A percentile compares a stretch with the other conserved stretches of the same genome.
Conservation (phyloP, 495 filamentous ascomycete genomes). For the Penicillium argentinense region DNA sequence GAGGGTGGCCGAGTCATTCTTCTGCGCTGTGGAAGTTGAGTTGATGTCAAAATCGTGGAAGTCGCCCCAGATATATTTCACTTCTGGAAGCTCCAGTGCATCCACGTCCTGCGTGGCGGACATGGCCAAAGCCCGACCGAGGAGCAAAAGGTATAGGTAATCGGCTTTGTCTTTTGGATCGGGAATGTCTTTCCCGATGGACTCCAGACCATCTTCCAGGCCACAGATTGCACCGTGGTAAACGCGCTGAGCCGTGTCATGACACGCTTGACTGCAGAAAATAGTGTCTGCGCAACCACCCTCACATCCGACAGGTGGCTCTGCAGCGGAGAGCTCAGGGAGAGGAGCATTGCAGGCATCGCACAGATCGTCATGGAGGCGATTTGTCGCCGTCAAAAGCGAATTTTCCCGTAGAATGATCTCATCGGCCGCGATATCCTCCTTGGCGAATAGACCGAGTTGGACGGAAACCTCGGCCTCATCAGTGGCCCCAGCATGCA, state of each 20-base stretch:
- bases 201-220: slow-evolving; percentile 68
- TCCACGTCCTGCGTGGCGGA: slow-evolving; percentile 77
- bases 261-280: slow-evolving; percentile 80
- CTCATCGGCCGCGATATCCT: slow-evolving; percentile 75
- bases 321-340: slow-evolving; percentile 54
- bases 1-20: slow-evolving; percentile 42
- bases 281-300: slow-evolving; percentile 74
- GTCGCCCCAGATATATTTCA: slow-evolving; percentile 96
- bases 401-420: slow-evolving; percentile 76
- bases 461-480: slow-evolving; percentile 55
- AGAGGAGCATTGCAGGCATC: slow-evolving; percentile 80
- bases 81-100: slow-evolving; percentile 77
- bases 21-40: neutral
- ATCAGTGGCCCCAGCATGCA: slow-evolving; percentile 46
- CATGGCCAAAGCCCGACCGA: slow-evolving; percentile 81
- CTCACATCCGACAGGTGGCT: slow-evolving; percentile 58
- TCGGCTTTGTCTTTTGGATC: slow-evolving; percentile 66
- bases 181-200: slow-evolving; percentile 75
- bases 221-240: slow-evolving; percentile 91
- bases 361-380: slow-evolving; percentile 76
- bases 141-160: slow-evolving; percentile 75
- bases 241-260: slow-evolving; percentile 62
- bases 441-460: slow-evolving; percentile 83
- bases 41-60: slow-evolving; percentile 45
- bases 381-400: slow-evolving; percentile 78